Evolutionary conservation across 805 yeast species (phyloP).

Genomic region (Schwanniomyces pseudopolymorphus): DNA sequence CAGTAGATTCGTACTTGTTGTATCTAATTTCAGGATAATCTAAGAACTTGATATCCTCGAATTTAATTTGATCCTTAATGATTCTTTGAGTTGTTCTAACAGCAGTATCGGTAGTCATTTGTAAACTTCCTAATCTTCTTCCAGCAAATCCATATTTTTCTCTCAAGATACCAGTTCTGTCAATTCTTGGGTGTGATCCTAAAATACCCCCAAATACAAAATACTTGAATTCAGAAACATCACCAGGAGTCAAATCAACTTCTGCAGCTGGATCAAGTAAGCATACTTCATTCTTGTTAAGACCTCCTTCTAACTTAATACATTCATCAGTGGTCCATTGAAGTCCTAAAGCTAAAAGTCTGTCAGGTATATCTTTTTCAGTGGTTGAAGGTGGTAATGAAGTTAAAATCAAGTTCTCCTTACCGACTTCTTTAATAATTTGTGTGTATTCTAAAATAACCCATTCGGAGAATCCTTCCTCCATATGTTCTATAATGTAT

Average conservation of each 20-base stretch:
- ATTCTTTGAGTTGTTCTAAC: conserved; percentile 86
- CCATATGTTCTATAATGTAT: conserved; percentile 97
- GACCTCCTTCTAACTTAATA: conserved; percentile 46
- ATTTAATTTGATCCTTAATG: conserved; percentile 52
- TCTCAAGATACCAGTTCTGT: conserved; percentile 88
- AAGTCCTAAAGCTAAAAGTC: conserved; percentile 58
- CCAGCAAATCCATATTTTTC: conserved; percentile 81
- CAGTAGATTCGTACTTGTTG: conserved; percentile 86
- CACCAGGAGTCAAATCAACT: conserved; percentile 70
- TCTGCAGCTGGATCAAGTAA: conserved; percentile 87
- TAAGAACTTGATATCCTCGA: conserved; percentile 77
- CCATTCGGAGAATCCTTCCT: conserved; percentile 95
- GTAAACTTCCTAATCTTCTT: conserved; percentile 80
- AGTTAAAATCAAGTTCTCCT: conserved; percentile 68
- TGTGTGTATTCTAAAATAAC: conserved; percentile 83
- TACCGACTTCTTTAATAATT: conserved; percentile 81
- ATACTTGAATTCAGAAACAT: conserved; percentile 66
- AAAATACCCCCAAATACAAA: conserved; percentile 95
- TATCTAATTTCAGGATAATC: conserved; percentile 94
- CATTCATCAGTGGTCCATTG: conserved; percentile 83
- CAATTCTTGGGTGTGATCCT: conserved; percentile 92
- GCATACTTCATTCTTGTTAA: conserved; percentile 59
- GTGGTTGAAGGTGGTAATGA: conserved; percentile 70
- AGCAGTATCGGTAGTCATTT: conserved; percentile 98
- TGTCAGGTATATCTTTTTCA: conserved; percentile 60